These are phyloP conservation scores for Cryptosporidium xiaoi DNA, from an alignment of 169 alveolate genomes.

Conservation along the genomic window DNA sequence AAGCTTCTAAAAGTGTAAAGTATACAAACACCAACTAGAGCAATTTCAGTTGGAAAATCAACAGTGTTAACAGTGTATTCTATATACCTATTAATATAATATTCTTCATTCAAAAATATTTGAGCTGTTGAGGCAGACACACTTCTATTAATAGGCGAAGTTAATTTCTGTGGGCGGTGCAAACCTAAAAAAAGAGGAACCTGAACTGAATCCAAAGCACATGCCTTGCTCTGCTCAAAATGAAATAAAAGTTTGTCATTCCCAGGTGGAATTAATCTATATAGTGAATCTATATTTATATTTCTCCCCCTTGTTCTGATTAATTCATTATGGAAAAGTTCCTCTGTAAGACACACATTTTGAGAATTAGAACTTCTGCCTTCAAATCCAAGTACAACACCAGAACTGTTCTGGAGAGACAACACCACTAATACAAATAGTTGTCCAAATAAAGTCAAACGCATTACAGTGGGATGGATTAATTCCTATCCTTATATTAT, in stretches of 20 bases:
- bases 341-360: neutral
- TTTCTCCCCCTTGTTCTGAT: neutral
- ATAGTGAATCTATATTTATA: slow-evolving; percentile 34
- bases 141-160: slow-evolving; percentile 40
- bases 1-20: slow-evolving; percentile 44
- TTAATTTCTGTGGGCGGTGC: slow-evolving; percentile 51
- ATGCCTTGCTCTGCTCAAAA: slow-evolving; percentile 29
- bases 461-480: no score
- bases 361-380: no score
- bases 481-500: no score
- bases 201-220: slow-evolving; percentile 27
- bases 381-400: no score
- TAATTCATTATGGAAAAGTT: neutral
- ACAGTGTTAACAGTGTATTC: slow-evolving; percentile 28
- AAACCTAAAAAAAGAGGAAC: slow-evolving; percentile 59
- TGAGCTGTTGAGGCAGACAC: slow-evolving; percentile 53
- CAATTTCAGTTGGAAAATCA: slow-evolving; percentile 22
- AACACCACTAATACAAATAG: no score
- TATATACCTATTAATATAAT: slow-evolving; percentile 37
- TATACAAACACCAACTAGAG: slow-evolving; percentile 47
- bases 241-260: slow-evolving; percentile 22
- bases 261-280: slow-evolving; percentile 52
- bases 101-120: slow-evolving; percentile 43
- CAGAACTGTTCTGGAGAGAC: no score
- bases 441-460: no score